Base-by-base conservation (phyloP, 768 basidiomycete species). In the Gymnopilus junonius region DNA sequence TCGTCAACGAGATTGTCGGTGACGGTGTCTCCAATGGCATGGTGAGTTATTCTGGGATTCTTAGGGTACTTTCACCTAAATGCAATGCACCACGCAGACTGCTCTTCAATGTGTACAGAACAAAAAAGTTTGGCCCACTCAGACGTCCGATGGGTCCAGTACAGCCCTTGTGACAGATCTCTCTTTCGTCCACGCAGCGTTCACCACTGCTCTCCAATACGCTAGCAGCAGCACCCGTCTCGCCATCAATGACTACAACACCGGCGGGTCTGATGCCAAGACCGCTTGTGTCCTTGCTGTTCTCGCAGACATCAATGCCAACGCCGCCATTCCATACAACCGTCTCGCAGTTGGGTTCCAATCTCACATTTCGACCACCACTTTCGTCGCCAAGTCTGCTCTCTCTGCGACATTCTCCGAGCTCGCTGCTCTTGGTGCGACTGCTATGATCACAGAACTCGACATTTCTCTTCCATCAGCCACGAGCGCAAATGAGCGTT, bases 171-270 rank as follows among this genome's bases (percentile, higher is more conserved):
- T 65, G 4, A 61, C 59, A 1, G 64, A 65, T 34, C 60, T 65
- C 15, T 61, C 64, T n/a, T 65, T 65, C 59, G 50, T 65, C 50
- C 64, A 65, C 31, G 59, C 64, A 3, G 64, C 64, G 31, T 65
- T 65, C 50, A 58, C 55, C 40, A 65, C 64, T 31, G 64, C 64
- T 7, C 59, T 65, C 43, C 56, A 65, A 29, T 65, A 65, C 50
- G 64, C 64, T 21, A 42, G 64, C 11, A 35, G 56, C 17, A 45
- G 8, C 42, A 65, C 64, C 14, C 64, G 64, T 15, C 64, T 65
- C 7, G 64, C 64, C 25, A 65, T 65, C 25, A 65, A 65, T 56
- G 64, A 65, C 64, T 65, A 65, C 60, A 65, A 65, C 60, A 65
- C 64, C 5, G 64, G 64, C 8, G 64, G 59, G 3, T 27, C 34